Base-by-base conservation (phyloP, 495 filamentous ascomycete genomes). In the Annulohypoxylon nitens region DNA sequence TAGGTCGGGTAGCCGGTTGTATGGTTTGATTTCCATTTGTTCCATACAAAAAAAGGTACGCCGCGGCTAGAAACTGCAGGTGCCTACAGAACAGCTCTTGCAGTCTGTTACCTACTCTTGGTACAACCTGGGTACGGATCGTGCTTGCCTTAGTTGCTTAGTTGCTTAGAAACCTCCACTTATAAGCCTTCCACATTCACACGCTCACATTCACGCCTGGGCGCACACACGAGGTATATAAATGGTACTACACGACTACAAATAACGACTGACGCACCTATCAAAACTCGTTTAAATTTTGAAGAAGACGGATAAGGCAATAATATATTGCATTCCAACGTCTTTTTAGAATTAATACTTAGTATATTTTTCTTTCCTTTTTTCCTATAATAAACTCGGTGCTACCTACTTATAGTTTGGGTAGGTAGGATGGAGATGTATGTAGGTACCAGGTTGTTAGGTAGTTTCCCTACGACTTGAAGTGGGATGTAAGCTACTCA, bases 1-100 rank as follows among this genome's bases (percentile, higher is more conserved):
- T 67, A 75, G 20, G 53, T 66, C 71, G 71, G 67, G 67, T 64
- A 67, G 71, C 61, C 61, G 61, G 66, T 67, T 57, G 48, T 62
- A 25, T 34, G n/a, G 54, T 64, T 45, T 55, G 25, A 55, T 55
- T 55, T 33, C 39, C 43, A 26, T 70, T 58, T 62, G 61, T 72
- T 63, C 48, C 62, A 14, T 57, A 61, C 37, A 64, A 61, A 39
- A 39, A 60, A 63, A 48, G 64, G 70, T 64, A 61, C 70, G 59
- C 64, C 36, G 43, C 59, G 58, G 59, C 45, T 62, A 43, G 48
- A 39, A 71, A 54, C 39, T 54, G 16, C 33, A 54, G 25, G 39
- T 64, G 53, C 53, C 36, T 64, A 63, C 45, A 4, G 36, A 1
- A 10, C 30, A 30, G 12, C 39, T 43, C 39, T 43, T 43, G 39